A percentile compares a stretch with the other conserved stretches of the same genome.
These are phyloP conservation scores for Bullera alba DNA, from an alignment of 768 basidiomycete genomes.

Conservation along the genomic window DNA sequence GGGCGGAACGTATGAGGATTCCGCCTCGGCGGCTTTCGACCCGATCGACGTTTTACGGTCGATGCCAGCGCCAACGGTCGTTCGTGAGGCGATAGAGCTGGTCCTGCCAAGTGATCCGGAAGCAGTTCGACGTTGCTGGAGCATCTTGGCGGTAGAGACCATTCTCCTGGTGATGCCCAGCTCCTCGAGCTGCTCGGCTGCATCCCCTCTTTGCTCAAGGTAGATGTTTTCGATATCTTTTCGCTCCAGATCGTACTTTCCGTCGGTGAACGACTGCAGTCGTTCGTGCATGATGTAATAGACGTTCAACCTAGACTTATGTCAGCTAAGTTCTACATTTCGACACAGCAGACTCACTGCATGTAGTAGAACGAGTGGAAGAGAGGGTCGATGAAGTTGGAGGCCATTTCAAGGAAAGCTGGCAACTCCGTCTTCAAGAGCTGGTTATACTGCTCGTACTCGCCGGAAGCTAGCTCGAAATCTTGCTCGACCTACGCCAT, in stretches of 20 bases:
- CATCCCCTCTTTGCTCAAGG: constrained; percentile 73
- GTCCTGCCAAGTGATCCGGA: constrained; percentile 11
- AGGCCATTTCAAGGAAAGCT: constrained; percentile 78
- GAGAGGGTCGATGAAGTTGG: constrained; percentile 89
- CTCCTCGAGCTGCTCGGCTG: constrained; percentile 68
- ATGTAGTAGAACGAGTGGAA: constrained; percentile 99
- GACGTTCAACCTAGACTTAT: constrained; percentile 66
- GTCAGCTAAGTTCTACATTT: neutral
- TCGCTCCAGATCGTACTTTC: constrained; percentile 64
- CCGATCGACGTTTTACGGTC: constrained; percentile 51
- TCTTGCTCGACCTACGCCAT: constrained; percentile 77
- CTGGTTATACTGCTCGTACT: constrained; percentile 88
- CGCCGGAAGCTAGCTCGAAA: constrained; percentile 81
- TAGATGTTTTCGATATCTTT: constrained; percentile 70
- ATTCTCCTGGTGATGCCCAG: constrained; percentile 76
- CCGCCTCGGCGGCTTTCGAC: constrained; percentile 9
- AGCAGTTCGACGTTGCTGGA: constrained; percentile 36
- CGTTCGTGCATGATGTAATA: constrained; percentile 93
- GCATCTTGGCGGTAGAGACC: constrained; percentile 52
- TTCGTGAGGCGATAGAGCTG: constrained; percentile 18
- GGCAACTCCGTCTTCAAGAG: constrained; percentile 86
- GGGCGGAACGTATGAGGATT: constrained; percentile 16
- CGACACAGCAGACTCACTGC: constrained; percentile 61
- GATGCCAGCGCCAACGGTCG: constrained; percentile 38
- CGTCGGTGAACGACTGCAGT: constrained; percentile 71